Percentiles rank a stretch among this genome's conserved stretches.
Conservation (phyloP, 805 yeast species). For the Cyberlindnera nakhonratchasimensis region DNA sequence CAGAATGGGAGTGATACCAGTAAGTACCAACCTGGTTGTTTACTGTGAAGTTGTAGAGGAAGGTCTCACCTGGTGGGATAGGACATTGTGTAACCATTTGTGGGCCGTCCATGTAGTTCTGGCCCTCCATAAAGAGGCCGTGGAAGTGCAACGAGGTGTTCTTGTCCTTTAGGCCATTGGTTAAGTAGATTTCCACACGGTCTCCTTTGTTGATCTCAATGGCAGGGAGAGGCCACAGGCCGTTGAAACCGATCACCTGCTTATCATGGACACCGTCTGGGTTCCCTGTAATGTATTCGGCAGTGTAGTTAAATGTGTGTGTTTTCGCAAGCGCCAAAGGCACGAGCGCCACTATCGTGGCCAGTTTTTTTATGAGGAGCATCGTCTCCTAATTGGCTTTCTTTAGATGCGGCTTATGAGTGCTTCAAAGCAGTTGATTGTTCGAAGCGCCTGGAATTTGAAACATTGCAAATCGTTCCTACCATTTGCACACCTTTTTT, state of each 20-base stretch:
- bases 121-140: constrained; percentile 66
- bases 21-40: constrained; percentile 68
- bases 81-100: constrained; percentile 80
- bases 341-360: constrained; percentile 1
- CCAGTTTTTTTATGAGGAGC: not conserved
- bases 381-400: not conserved
- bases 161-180: constrained; percentile 52
- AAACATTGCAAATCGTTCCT: not conserved
- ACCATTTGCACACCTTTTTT: constrained; percentile 2
- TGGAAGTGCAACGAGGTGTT: constrained; percentile 74
- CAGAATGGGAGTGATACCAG: constrained; percentile 83
- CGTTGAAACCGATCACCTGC: constrained; percentile 63
- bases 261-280: constrained; percentile 62
- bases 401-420: not conserved
- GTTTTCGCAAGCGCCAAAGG: constrained; percentile 31
- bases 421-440: not conserved
- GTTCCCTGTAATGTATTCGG: constrained; percentile 57
- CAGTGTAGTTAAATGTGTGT: constrained; percentile 54
- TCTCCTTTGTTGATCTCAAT: constrained; percentile 66
- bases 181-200: constrained; percentile 53
- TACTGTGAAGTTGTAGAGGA: constrained; percentile 67
- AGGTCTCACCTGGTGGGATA: constrained; percentile 63
- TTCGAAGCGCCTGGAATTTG: constrained; percentile 4
- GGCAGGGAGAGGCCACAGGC: constrained; percentile 70
- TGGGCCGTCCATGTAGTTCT: constrained; percentile 73